Base-by-base conservation (phyloP, 2,329 filamentous ascomycete species). In the Furcasterigmium furcatum region DNA sequence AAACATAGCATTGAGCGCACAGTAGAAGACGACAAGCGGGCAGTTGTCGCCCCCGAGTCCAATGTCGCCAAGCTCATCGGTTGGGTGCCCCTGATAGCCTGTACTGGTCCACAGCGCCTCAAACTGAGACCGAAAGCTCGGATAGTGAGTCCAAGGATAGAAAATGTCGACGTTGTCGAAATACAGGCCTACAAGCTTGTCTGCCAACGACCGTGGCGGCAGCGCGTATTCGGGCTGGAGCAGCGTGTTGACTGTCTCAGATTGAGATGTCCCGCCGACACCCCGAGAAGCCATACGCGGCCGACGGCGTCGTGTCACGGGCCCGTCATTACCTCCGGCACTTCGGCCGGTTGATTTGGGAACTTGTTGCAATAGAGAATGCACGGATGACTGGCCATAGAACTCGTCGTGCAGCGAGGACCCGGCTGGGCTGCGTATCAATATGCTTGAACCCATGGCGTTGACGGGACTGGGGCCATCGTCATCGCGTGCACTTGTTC, bases 1-100 rank as follows among this genome's bases (percentile, higher is more conserved):
- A 20, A 43, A 43, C 30, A 43, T 43, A 20, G 41, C 41, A 19
- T 43, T 43, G 19, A 43, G 29, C 9, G 41, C 41, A 19, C 41
- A 43, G 21, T 22, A 43, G 20, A 35, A 43, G 41, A 19, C 12
- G 7, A n/a, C 9, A 9, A 19, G 12, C 18, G 41, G 29, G 36
- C 41, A 43, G 19, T 35, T 39, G 38, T 39, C 38, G 12, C 38
- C 38, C 12, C 38, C 38, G 13, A 39, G 38, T 19, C 38, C 38
- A 12, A 39, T 39, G 21, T 39, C 38, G 8, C 38, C n/a, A n/a
- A n/a, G 30, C 13, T 8, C 30, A 5, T 16, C 6, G 13, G 30
- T 34, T 16, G 30, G 5, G 13, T 13, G 30, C 7, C 30, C 30
- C 5, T 13, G 30, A 16, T 34, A 34, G 30, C 30, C 30, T 14